A percentile compares a stretch with the other conserved stretches of the same genome.
phyloP scores from a whole-genome alignment of 78 protist species.

The Blattamonas nauphoetae region DNA sequence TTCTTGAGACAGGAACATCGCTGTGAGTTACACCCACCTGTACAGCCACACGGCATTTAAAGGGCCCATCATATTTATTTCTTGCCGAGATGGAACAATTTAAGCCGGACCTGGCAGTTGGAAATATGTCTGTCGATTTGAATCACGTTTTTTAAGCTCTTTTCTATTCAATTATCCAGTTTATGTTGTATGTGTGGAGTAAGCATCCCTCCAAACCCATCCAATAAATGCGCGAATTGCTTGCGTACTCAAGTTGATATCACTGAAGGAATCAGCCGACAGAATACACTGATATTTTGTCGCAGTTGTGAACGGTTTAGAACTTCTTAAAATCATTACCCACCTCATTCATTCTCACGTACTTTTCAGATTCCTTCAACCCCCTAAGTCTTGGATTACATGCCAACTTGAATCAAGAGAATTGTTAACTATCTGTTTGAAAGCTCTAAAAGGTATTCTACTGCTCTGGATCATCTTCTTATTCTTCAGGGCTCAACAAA shows the following conservation, averaged over 20 bases:
- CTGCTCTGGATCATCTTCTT: neutral
- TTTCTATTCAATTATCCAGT: no score
- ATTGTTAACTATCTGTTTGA: slow-evolving; percentile 75
- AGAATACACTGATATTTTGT: slow-evolving; percentile 61
- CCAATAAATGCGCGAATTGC: slow-evolving; percentile 91
- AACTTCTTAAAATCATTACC: neutral
- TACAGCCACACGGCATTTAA: no score
- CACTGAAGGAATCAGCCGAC: slow-evolving; percentile 86
- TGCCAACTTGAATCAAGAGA: slow-evolving; percentile 83
- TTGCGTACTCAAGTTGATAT: slow-evolving; percentile 75
- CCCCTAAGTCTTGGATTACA: slow-evolving; percentile 66
- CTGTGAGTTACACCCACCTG: no score
- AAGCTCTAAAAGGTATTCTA: slow-evolving; percentile 53
- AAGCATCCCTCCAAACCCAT: slow-evolving; percentile 71
- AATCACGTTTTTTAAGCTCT: no score
- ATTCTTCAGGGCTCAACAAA: slow-evolving; percentile 52
- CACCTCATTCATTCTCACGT: neutral
- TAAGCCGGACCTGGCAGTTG: no score
- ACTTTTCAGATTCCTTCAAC: slow-evolving; percentile 20
- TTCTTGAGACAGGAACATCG: no score
- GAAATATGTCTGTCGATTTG: no score
- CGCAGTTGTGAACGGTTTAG: slow-evolving; percentile 73
- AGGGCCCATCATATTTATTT: no score
- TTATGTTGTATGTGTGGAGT: slow-evolving; percentile 72
- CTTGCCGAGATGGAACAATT: no score